Evolutionary conservation across 192 early-diverging fungal genomes (phyloP), one percentile per base, ranked within the genome.

Genomic region (Coemansia guatemalensis): DNA sequence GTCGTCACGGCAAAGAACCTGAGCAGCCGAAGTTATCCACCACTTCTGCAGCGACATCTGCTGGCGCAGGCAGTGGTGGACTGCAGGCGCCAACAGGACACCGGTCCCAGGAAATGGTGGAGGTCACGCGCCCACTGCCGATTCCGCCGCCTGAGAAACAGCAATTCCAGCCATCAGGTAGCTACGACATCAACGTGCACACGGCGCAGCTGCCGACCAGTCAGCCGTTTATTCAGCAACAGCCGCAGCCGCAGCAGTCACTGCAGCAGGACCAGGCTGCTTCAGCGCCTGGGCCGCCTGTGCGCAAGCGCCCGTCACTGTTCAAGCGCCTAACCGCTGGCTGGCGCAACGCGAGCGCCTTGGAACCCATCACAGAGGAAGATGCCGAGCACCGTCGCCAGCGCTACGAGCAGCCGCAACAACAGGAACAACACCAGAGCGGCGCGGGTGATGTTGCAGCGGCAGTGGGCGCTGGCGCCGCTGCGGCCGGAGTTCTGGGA

Each of bases 271-370:
- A 3, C 50, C 18, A 30, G 24, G 27, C 27, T 25, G 26, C 25
- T n/a, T 18, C 25, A 7, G 39, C 53, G 0, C n/a, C 35, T 0
- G 63, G 54, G 8, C 41, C 44, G 22, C 63, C 63, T 6, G 55
- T 41, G 30, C 63, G 63, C 29, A 70, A 71, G 47, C 60, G 73
- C 18, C 78, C 78, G 23, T 81, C 78, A 54, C 48, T 81, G 62
- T 47, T 81, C 18, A 67, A 71, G 73, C 73, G 78, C 2, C 58
- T 81, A 30, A 81, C 78, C 0, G 54, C 65, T 7, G 78, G 78
- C 5, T 81, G 78, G 78, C 68, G 78, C 33, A 69, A 71, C 25
- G 59, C 58, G 0, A 48, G 30, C 4, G 35, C 41, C 20, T 22
- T 72, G 44, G 53, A 72, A 20, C 66, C 75, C 1, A 78, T 78